These are phyloP conservation scores for Dendrobium huoshanense DNA, from an alignment of 106 monocot genomes.

Conservation along the genomic window DNA sequence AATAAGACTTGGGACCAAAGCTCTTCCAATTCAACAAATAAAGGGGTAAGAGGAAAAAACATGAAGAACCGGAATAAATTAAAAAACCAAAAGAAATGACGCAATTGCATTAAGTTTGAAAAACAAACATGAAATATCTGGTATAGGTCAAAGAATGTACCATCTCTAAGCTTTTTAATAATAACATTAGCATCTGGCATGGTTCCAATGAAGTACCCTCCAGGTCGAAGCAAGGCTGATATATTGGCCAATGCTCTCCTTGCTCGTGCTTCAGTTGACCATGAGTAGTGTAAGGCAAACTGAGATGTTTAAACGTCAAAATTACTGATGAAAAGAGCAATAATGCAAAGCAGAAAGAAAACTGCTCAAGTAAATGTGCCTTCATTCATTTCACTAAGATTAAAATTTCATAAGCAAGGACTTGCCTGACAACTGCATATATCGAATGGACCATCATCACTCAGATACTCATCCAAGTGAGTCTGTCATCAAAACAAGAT, in stretches of 20 bases:
- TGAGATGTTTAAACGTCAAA: conserved; percentile 15
- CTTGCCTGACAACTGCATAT: conserved; percentile 97
- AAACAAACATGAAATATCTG: not conserved
- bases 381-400: not conserved
- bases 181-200: conserved; percentile 99
- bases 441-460: conserved; percentile 90
- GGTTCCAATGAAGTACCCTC: conserved; percentile 91
- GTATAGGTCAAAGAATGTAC: conserved; percentile 22
- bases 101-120: not conserved
- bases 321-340: not conserved
- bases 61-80: not conserved
- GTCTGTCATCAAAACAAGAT: conserved; percentile 28
- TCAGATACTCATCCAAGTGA: conserved; percentile 71
- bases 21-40: not conserved
- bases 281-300: conserved; percentile 99
- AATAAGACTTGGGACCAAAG: not conserved
- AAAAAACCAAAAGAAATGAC: not conserved
- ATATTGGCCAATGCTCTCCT: conserved; percentile 76
- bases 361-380: not conserved
- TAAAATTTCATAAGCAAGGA: not conserved
- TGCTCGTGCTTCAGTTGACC: conserved; percentile 97
- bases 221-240: conserved; percentile 85
- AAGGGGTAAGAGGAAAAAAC: not conserved
- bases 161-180: conserved; percentile 86
- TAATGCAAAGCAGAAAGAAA: not conserved